Evolutionary conservation across 306 rosid species (phyloP).

Genomic region (Cyamopsis tetragonoloba): DNA sequence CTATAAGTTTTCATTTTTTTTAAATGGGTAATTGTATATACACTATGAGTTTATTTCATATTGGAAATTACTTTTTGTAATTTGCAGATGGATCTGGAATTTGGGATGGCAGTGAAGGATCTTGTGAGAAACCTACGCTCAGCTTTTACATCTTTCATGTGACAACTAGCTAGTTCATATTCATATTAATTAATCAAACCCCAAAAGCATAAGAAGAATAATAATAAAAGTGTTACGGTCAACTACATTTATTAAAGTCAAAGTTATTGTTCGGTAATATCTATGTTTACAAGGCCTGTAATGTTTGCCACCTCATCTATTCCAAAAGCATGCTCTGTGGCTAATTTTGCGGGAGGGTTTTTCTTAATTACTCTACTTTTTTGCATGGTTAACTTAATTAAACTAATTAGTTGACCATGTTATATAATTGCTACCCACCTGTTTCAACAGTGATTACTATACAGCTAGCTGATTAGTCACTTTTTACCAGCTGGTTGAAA

Average conservation of each 20-base stretch:
- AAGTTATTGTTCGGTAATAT: slow-evolving; percentile 11
- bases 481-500: slow-evolving; percentile 35
- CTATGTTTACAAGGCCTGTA: slow-evolving; percentile 36
- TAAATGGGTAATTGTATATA: too few species aligned
- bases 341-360: slow-evolving; percentile 41
- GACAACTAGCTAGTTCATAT: slow-evolving; percentile 21
- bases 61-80: not conserved
- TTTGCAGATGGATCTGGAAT: slow-evolving; percentile 73
- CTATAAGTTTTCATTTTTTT: too few species aligned
- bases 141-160: slow-evolving; percentile 46
- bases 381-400: slow-evolving; percentile 48
- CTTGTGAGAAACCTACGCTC: slow-evolving; percentile 63
- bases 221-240: slow-evolving; percentile 10
- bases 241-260: slow-evolving; percentile 18
- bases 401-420: slow-evolving; percentile 60
- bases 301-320: slow-evolving; percentile 31
- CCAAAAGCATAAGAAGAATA: slow-evolving; percentile 32
- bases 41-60: not conserved
- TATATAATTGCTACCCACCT: slow-evolving; percentile 28
- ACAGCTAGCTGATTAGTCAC: slow-evolving; percentile 22
- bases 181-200: not conserved
- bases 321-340: slow-evolving; percentile 45
- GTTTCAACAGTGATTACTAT: slow-evolving; percentile 31
- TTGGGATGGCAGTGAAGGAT: slow-evolving; percentile 60
- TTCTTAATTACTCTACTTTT: slow-evolving; percentile 35